Base-by-base conservation (phyloP, 805 yeast genomes). In the Schwanniomyces sp. region DNA sequence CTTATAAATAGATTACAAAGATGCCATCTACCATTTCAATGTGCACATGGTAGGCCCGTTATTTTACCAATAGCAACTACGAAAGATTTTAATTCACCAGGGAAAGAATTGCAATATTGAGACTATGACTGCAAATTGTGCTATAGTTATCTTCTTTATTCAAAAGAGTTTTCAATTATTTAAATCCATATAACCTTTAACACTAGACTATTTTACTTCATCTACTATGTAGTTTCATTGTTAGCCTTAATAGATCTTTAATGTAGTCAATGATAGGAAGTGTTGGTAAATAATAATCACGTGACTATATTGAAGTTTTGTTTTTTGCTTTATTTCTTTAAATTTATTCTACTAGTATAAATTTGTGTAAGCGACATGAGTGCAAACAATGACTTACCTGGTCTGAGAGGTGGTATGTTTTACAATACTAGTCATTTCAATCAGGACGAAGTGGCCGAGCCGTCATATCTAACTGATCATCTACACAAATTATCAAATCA, bases 11-110 rank as follows among this genome's bases (percentile, higher is more conserved):
- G 64, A 1, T 67, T 89, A 26, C 52, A 70, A 0, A 18, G 45
- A 3, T 88, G 96, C 56, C 55, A 65, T 11, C 63, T 74, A 16
- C 95, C 96, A 0, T 85, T 87, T 53, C 82, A 78, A 46, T 90
- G 96, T 70, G 96, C 96, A 0, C 96, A 89, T 62, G 96, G 96
- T 0, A 65, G 96, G 47, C 95, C 96, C 0, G 79, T 90, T 0
- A 61, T 85, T 10, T 76, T 81, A 1, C 91, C 91, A 0, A 49
- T 81, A 3, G 64, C 65, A 28, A 63, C 66, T 34, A 44, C 62
- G 29, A 43, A 28, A 18, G 40, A 37, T 5, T n/a, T 37, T 12
- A 24, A 21, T 8, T 16, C 17, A 6, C 10, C 25, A 6, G 24
- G 24, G 24, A 21, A 21, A 21, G 24, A 21, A 4, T 3, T 21